Percentiles rank a stretch among this genome's conserved stretches.
These are phyloP conservation scores for Triadica sebifera DNA, from an alignment of 345 rosid species.

Conservation along the genomic window DNA sequence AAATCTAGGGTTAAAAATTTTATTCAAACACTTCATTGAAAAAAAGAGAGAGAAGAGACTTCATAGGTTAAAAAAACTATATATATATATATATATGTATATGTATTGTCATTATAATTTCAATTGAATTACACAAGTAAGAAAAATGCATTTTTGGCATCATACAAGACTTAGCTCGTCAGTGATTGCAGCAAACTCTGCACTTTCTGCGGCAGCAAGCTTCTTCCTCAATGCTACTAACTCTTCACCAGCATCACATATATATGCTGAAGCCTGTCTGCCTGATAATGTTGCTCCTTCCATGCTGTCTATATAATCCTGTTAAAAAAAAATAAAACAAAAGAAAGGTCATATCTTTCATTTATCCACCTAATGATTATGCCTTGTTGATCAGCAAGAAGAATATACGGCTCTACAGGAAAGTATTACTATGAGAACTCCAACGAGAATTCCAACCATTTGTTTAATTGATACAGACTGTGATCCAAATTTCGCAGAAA, in stretches of 20 bases:
- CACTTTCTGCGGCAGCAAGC: conserved; percentile 35
- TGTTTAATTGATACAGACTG: too few species aligned
- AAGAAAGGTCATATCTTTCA: too few species aligned
- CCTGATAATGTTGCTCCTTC: conserved; percentile 97
- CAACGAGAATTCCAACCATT: too few species aligned
- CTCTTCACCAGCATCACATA: conserved; percentile 83
- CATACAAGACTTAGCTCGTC: conserved; percentile 81
- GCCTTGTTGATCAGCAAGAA: too few species aligned
- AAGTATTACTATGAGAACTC: too few species aligned
- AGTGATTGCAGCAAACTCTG: conserved; percentile 24
- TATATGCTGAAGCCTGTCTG: conserved; percentile 84
- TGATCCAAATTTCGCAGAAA: too few species aligned
- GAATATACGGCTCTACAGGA: too few species aligned
- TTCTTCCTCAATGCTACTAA: conserved; percentile 64
- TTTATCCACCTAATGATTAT: too few species aligned
- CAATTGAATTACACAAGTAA: neutral
- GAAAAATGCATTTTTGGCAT: neutral
- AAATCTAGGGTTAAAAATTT: too few species aligned
- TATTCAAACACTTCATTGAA: too few species aligned
- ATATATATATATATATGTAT: neutral
- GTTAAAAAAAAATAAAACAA: neutral
- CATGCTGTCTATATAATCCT: conserved; percentile 99
- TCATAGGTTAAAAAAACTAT: too few species aligned
- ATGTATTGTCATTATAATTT: neutral
- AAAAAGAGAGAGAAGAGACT: too few species aligned